These are phyloP conservation scores for Hyaloscypha hepaticicola DNA, from an alignment of 495 filamentous ascomycete species.

Conservation along the genomic window DNA sequence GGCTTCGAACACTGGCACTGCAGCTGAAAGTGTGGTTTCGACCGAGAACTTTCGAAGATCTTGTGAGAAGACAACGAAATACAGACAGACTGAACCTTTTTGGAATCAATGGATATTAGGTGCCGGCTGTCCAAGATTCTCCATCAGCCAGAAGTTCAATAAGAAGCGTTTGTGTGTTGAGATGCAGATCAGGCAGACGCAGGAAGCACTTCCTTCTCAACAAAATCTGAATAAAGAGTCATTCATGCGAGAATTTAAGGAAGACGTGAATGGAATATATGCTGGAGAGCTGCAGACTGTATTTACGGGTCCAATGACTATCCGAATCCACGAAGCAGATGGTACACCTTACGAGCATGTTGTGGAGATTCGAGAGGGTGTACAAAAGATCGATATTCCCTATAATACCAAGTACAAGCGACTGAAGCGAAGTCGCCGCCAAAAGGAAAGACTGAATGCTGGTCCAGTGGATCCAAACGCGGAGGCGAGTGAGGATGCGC, in stretches of 20 bases:
- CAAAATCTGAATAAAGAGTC: slow-evolving; percentile 50
- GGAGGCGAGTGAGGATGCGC: slow-evolving; percentile 77
- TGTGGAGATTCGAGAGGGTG: slow-evolving; percentile 85
- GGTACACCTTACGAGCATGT: slow-evolving; percentile 99
- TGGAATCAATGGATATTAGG: slow-evolving; percentile 92
- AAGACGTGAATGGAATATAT: slow-evolving; percentile 68
- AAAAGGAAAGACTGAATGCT: slow-evolving; percentile 74
- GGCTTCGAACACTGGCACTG: slow-evolving; percentile 71
- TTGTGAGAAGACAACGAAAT: slow-evolving; percentile 85
- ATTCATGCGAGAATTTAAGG: slow-evolving; percentile 81
- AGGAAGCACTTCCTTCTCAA: slow-evolving; percentile 43
- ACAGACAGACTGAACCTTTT: slow-evolving; percentile 73
- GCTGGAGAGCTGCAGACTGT: slow-evolving; percentile 67
- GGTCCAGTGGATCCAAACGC: slow-evolving; percentile 54
- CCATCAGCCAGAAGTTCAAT: slow-evolving; percentile 86
- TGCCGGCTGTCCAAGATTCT: slow-evolving; percentile 83
- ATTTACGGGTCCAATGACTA: slow-evolving; percentile 95
- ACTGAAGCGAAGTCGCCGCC: slow-evolving; percentile 84
- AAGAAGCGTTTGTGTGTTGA: slow-evolving; percentile 97
- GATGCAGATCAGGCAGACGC: slow-evolving; percentile 83
- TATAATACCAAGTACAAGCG: slow-evolving; percentile 99
- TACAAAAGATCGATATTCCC: slow-evolving; percentile 84
- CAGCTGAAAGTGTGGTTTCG: slow-evolving; percentile 68
- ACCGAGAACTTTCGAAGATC: slow-evolving; percentile 71
- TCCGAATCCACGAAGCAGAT: slow-evolving; percentile 97